Evolutionary conservation across 805 yeast species (phyloP).

Genomic region (Myxozyma monticola): DNA sequence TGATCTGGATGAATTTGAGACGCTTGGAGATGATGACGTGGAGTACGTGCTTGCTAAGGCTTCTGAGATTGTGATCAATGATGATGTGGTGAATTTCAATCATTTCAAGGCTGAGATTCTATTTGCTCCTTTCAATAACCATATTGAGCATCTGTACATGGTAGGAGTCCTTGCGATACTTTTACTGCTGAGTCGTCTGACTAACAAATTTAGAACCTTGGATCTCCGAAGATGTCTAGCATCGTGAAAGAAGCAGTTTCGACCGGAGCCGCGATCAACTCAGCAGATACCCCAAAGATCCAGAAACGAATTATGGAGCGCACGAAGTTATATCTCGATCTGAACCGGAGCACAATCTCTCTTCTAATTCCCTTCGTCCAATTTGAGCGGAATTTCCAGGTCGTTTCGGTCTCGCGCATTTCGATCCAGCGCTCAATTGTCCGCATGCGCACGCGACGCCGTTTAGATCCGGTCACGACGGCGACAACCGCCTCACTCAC

Average conservation of each 20-base stretch:
- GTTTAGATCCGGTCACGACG: constrained; percentile 26
- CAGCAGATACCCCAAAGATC: constrained; percentile 13
- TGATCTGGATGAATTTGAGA: constrained; percentile 19
- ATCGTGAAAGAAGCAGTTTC: constrained; percentile 33
- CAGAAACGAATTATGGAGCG: constrained; percentile 39
- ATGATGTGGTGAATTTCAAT: constrained; percentile 41
- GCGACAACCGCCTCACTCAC: constrained; percentile 31
- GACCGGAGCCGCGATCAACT: constrained; percentile 34
- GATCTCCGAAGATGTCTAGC: constrained; percentile 36
- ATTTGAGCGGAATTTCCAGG: constrained; percentile 25
- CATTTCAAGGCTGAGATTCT: constrained; percentile 37
- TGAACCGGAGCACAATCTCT: constrained; percentile 1
- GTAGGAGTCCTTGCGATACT: background rate
- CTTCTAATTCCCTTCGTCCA: constrained; percentile 11
- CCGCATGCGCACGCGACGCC: constrained; percentile 1
- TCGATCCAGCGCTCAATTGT: constrained; percentile 31
- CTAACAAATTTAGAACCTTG: constrained; percentile 31
- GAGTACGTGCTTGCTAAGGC: constrained; percentile 34
- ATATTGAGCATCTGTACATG: constrained; percentile 37
- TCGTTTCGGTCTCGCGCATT: constrained; percentile 34
- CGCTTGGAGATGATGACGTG: constrained; percentile 19
- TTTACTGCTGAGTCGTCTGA: background rate
- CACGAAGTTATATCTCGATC: constrained; percentile 34
- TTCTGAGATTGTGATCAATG: constrained; percentile 38
- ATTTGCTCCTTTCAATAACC: constrained; percentile 40